These are phyloP conservation scores for Taphrina populina DNA, from an alignment of 1,139 yeast species.

Conservation along the genomic window DNA sequence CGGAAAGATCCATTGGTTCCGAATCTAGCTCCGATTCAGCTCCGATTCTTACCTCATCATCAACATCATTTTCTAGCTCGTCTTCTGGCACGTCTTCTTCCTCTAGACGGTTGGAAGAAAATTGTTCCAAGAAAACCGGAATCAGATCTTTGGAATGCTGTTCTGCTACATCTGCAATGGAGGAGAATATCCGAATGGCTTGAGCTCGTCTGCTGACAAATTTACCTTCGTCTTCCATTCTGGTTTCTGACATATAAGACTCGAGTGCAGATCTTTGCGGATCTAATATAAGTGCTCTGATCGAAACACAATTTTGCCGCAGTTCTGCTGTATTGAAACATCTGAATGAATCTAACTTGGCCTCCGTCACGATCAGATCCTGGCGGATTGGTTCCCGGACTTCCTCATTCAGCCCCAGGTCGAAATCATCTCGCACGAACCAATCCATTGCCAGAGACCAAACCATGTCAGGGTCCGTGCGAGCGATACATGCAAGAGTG, in stretches of 20 bases:
- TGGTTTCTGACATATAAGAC: slow-evolving; percentile 31
- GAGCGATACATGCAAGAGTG: slow-evolving; percentile 34
- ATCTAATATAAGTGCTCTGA: neutral
- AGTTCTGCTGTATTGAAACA: slow-evolving; percentile 29
- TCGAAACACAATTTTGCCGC: slow-evolving; percentile 17
- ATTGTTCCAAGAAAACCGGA: slow-evolving; percentile 53
- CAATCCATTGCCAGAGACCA: slow-evolving; percentile 55
- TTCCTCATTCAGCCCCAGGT: slow-evolving; percentile 26
- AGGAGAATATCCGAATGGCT: slow-evolving; percentile 53
- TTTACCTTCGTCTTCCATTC: slow-evolving; percentile 30
- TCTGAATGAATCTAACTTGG: slow-evolving; percentile 14
- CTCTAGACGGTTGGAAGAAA: slow-evolving; percentile 12
- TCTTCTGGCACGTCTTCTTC: slow-evolving; percentile 45
- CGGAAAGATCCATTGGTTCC: neutral
- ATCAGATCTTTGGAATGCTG: slow-evolving; percentile 56
- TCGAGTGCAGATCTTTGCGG: neutral
- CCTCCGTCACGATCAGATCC: slow-evolving; percentile 8
- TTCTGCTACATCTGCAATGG: slow-evolving; percentile 68
- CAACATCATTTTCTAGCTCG: slow-evolving; percentile 40
- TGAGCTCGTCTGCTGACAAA: slow-evolving; percentile 52
- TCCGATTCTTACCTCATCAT: too few relatives aligned
- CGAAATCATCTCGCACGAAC: slow-evolving; percentile 20
- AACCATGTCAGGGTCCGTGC: slow-evolving; percentile 43
- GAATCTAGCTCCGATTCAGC: neutral
- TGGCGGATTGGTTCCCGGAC: neutral